Base-by-base conservation (phyloP, 1,139 yeast genomes). In the Nadsonia starkeyi-henricii region DNA sequence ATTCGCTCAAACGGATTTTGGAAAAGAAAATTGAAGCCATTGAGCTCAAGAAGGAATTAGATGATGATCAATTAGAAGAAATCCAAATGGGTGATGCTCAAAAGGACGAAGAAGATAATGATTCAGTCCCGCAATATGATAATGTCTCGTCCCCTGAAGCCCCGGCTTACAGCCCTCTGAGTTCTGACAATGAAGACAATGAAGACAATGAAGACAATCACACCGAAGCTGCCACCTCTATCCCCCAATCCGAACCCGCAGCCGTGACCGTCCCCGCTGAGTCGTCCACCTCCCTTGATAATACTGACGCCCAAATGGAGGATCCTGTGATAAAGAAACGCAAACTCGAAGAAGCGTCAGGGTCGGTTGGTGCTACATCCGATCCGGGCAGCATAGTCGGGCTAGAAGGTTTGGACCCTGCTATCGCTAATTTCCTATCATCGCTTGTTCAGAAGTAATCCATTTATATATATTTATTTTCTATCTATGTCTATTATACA, bases 1-100 rank as follows among this genome's bases (percentile, higher is more conserved):
- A 72, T 37, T 72, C 76, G 47, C 52, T 71, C 26, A 59, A 65
- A 43, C 64, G 74, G 1, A 81, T 78, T 53, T 71, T 72, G 18
- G 60, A 63, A 8, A 75, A 72, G 55, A 58, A 23, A 9, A 23
- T 5, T 23, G 28, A 23, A 9, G 28, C 28, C 28, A 23, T n/a
- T n/a, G 39, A 33, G 12, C 17, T n/a, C 17, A n/a, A 12, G 15
- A 33, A 33, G 39, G 17, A 33, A 33, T 33, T 33, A n/a, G 15
- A 13, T 12, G 15, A 5, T 15, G 39, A 33, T 33, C 4, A 9
- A 23, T 23, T 23, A 5, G 28, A 23, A 5, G 28, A 5, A 23
- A 23, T 9, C 28, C 5, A 23, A 23, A 23, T 9, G 28, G 8
- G 9, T 5, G 28, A 23, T 23, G 39, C 4, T 33, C 3, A 33